A percentile compares a stretch with the other conserved stretches of the same genome.
These are phyloP conservation scores for Blastosporella zonata DNA, from an alignment of 1,284 basidiomycete genomes.

Conservation along the genomic window DNA sequence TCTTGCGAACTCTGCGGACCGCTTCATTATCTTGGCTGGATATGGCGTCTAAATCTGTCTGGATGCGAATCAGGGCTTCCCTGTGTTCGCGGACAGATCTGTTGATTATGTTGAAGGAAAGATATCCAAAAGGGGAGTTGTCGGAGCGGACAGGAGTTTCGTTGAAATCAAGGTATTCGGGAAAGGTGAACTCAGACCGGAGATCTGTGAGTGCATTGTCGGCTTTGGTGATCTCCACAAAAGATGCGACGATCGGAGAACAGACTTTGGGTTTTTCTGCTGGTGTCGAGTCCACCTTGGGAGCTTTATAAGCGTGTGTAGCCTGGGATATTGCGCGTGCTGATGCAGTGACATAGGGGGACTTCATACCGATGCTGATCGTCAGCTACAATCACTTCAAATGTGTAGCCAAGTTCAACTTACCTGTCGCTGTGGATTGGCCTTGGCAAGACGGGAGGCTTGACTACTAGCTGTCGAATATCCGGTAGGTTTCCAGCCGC, in stretches of 20 bases:
- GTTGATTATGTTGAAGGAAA: conserved; percentile 5
- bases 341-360: not conserved
- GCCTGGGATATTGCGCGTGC: not conserved
- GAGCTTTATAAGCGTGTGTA: not conserved
- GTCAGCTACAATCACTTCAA: not conserved
- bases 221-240: not conserved
- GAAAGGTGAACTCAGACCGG: conserved; percentile 4
- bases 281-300: not conserved
- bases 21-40: not conserved
- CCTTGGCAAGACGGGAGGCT: conserved; percentile 10
- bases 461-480: conserved; percentile 10
- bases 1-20: conserved; percentile 1
- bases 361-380: not conserved
- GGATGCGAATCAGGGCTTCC: conserved; percentile 5
- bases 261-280: not conserved
- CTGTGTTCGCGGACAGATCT: conserved; percentile 8
- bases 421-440: not conserved
- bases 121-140: conserved; percentile 8
- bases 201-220: not conserved
- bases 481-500: conserved; percentile 7
- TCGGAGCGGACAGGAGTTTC: not conserved
- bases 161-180: conserved; percentile 4
- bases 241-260: not conserved
- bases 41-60: conserved; percentile 5
- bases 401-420: not conserved